phyloP scores from a whole-genome alignment of 2,329 filamentous ascomycete species.

The Talaromyces pinophilus region DNA sequence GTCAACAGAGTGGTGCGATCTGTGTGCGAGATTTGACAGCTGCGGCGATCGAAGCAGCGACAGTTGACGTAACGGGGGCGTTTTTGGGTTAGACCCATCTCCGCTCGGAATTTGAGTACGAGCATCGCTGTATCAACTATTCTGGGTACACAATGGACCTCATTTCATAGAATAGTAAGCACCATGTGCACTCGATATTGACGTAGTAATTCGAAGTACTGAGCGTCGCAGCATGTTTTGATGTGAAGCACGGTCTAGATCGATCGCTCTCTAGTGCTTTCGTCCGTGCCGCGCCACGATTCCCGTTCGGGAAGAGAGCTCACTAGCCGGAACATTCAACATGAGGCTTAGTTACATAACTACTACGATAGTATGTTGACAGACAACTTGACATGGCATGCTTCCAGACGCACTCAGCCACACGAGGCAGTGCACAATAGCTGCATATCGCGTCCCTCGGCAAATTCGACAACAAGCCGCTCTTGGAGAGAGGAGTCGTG shows the following conservation, averaged over 20 bases:
- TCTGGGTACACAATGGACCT: not conserved
- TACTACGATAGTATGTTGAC: not conserved
- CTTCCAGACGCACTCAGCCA: not conserved
- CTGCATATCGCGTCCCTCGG: not conserved
- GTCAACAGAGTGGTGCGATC: not conserved
- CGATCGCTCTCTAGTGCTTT: not conserved
- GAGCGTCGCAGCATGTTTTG: not conserved
- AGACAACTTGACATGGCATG: not conserved
- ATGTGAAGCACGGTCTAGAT: not conserved
- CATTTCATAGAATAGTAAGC: not conserved
- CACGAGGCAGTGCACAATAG: not conserved
- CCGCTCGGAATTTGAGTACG: not conserved
- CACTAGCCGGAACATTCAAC: not conserved
- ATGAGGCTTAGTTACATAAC: not conserved
- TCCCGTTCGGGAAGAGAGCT: conserved; percentile 4
- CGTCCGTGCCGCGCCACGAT: not conserved
- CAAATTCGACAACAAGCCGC: not conserved
- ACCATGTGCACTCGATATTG: not conserved
- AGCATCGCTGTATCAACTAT: not conserved
- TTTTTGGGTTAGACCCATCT: not conserved
- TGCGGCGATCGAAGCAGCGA: not conserved
- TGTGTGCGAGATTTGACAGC: not conserved
- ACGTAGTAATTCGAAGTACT: not conserved
- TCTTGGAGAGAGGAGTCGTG: not conserved
- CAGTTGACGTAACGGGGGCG: conserved; percentile 13